Percentiles rank a stretch among this genome's conserved stretches.
These are phyloP conservation scores for Aurantiochytrium sp. DNA, from an alignment of 108 stramenopile genomes.

Conservation along the genomic window DNA sequence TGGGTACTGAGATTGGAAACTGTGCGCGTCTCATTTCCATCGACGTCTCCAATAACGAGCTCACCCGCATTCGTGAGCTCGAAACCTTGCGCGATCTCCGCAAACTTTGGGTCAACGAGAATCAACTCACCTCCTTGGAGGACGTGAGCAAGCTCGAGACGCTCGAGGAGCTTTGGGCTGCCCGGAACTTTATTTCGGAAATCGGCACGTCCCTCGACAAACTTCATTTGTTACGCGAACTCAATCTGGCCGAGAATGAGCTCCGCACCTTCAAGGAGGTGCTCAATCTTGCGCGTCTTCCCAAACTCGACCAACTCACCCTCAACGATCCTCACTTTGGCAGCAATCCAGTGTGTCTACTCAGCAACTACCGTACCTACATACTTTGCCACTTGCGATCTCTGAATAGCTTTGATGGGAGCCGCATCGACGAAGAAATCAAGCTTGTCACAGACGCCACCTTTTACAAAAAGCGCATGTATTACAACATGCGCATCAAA, in stretches of 20 bases:
- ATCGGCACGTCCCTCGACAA: not conserved
- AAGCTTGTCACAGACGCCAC: slow-evolving; percentile 34
- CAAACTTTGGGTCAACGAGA: slow-evolving; percentile 42
- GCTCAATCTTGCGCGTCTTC: slow-evolving; percentile 25
- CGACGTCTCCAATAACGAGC: slow-evolving; percentile 22
- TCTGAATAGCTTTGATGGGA: slow-evolving; percentile 27
- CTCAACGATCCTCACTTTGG: slow-evolving; percentile 46
- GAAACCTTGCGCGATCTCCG: not conserved
- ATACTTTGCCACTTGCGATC: slow-evolving; percentile 37
- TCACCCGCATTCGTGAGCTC: slow-evolving; percentile 11
- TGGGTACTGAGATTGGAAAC: not conserved
- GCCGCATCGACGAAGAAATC: slow-evolving; percentile 26
- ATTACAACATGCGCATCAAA: slow-evolving; percentile 52
- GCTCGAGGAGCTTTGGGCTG: slow-evolving; percentile 33
- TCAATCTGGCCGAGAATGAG: slow-evolving; percentile 40
- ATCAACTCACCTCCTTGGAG: slow-evolving; percentile 22
- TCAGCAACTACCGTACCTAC: slow-evolving; percentile 49
- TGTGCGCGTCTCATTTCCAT: not conserved
- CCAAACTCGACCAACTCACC: not conserved
- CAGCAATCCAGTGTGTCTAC: slow-evolving; percentile 39
- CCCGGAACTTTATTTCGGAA: slow-evolving; percentile 24
- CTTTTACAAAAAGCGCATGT: slow-evolving; percentile 49
- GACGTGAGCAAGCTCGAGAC: not conserved
- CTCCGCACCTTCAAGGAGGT: slow-evolving; percentile 47
- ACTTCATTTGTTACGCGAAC: not conserved